A percentile compares a stretch with the other conserved stretches of the same genome.
These are phyloP conservation scores for Bipolaris bicolor DNA, from an alignment of 2,329 filamentous ascomycete species.

Conservation along the genomic window DNA sequence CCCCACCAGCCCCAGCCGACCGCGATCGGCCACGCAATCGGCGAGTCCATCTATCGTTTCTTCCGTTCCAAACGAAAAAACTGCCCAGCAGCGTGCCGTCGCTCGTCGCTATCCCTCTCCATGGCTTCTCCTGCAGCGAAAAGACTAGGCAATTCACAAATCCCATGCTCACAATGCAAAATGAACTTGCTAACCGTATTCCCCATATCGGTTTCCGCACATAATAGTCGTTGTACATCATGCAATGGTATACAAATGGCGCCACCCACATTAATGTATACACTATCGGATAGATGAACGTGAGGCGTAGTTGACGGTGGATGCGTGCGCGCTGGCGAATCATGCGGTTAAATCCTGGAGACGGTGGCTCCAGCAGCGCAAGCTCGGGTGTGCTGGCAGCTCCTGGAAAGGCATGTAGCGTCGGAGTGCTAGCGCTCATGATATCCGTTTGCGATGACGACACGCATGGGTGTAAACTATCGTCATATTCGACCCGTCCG, in stretches of 20 bases:
- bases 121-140: slow-evolving; percentile 72
- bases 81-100: slow-evolving; percentile 52
- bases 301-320: slow-evolving; percentile 69
- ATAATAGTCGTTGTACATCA: slow-evolving; percentile 62
- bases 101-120: slow-evolving; percentile 61
- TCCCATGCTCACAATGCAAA: slow-evolving; percentile 69
- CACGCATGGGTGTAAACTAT: not conserved
- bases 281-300: slow-evolving; percentile 77
- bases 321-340: slow-evolving; percentile 60
- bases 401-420: not conserved
- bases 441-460: not conserved
- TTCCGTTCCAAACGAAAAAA: slow-evolving; percentile 26
- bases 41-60: not conserved
- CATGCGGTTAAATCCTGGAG: slow-evolving; percentile 20
- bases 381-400: not conserved
- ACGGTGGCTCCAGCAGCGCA: not conserved
- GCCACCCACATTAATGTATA: slow-evolving; percentile 76
- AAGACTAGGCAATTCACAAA: slow-evolving; percentile 73
- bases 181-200: slow-evolving; percentile 61
- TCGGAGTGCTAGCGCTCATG: not conserved
- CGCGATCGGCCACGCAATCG: not conserved
- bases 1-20: not conserved
- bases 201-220: slow-evolving; percentile 61
- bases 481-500: not conserved
- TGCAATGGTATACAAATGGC: slow-evolving; percentile 70